Evolutionary conservation across 352 stramenopile genomes (phyloP).

Genomic region (Pythium pectinolyticum): DNA sequence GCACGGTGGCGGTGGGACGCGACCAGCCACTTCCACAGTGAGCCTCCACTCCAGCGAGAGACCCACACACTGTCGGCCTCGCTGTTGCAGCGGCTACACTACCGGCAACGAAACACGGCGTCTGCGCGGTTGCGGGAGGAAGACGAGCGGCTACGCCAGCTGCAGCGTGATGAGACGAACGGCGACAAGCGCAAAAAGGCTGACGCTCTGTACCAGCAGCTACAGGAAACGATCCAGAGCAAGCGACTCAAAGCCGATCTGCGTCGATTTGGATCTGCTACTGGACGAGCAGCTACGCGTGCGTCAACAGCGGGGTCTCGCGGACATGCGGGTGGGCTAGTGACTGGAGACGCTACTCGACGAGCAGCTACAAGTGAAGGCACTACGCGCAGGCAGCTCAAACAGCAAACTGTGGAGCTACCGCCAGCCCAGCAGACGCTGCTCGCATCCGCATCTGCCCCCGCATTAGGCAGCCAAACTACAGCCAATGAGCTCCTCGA

Average conservation of each 20-base stretch:
- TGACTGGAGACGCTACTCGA: background rate
- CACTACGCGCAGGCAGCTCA: background rate
- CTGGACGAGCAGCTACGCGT: background rate
- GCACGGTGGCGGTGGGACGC: constrained; percentile 54
- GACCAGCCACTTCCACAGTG: constrained; percentile 32
- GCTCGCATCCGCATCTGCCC: too few relatives aligned
- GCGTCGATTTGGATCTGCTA: background rate
- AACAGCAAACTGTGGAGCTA: too few relatives aligned
- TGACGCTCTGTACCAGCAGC: constrained; percentile 21
- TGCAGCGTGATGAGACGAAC: constrained; percentile 13
- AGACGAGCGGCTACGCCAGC: constrained; percentile 14
- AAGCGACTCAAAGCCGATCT: constrained; percentile 4
- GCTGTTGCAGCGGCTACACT: constrained; percentile 29
- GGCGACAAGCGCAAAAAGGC: constrained; percentile 22
- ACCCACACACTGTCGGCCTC: too few relatives aligned
- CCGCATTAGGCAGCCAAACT: too few relatives aligned
- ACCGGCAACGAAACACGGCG: constrained; percentile 6
- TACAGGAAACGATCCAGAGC: constrained; percentile 30
- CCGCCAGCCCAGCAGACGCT: too few relatives aligned
- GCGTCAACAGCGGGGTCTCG: background rate
- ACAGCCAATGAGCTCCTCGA: too few relatives aligned
- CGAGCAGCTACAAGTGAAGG: background rate
- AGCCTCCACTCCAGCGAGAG: background rate
- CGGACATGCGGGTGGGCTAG: background rate
- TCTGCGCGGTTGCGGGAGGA: constrained; percentile 29